Conservation (phyloP, 108 stramenopile genomes). For the Skeletonema costatum region DNA sequence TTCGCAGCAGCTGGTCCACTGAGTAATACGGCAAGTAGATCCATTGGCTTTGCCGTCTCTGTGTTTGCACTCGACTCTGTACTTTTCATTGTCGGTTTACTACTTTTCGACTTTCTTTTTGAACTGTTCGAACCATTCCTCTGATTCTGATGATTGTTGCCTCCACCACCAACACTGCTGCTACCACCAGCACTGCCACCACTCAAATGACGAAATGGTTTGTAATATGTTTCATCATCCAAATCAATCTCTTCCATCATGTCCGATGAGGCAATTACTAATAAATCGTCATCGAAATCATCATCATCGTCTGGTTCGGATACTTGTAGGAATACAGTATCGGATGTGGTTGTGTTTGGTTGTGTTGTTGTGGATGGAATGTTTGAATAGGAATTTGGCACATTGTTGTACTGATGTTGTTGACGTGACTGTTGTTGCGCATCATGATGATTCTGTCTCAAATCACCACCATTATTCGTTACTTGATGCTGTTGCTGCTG, state of each 20-base stretch:
- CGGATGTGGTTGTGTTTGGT: not conserved
- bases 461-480: not conserved
- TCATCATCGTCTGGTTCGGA: conserved; percentile 28
- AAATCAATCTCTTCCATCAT: conserved; percentile 5
- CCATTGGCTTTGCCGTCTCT: conserved; percentile 18
- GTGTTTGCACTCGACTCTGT: not conserved
- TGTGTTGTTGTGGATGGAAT: not conserved
- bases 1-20: conserved; percentile 8
- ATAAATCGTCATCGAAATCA: conserved; percentile 40
- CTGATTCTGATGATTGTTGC: not conserved
- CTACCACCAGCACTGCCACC: not conserved
- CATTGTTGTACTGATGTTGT: not conserved
- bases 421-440: not conserved
- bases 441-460: not conserved
- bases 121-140: not conserved
- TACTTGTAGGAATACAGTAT: conserved; percentile 21
- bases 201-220: conserved; percentile 32
- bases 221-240: conserved; percentile 41
- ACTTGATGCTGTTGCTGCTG: conserved; percentile 8
- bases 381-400: conserved; percentile 6
- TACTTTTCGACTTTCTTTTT: not conserved
- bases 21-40: conserved; percentile 34
- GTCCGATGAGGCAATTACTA: conserved; percentile 20
- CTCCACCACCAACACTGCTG: not conserved
- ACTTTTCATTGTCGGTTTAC: not conserved